These are phyloP conservation scores for Myochromella boudieri DNA, from an alignment of 768 basidiomycete species.

Conservation along the genomic window DNA sequence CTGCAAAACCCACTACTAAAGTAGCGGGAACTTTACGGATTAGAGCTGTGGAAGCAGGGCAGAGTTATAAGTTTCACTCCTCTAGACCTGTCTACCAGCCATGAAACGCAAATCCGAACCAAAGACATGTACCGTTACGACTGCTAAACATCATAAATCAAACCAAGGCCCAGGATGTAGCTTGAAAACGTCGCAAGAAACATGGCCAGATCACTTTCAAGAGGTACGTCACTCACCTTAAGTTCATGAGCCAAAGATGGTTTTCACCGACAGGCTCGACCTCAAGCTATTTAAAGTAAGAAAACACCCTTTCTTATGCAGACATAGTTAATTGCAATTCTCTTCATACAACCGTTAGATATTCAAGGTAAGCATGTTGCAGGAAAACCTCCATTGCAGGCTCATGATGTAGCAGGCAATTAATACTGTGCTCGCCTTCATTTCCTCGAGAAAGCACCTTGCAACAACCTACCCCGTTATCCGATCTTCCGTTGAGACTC, in stretches of 20 bases:
- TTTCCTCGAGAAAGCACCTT: slow-evolving; percentile 77
- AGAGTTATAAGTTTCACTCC: too few species aligned
- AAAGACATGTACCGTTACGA: background rate
- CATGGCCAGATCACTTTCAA: slow-evolving; percentile 68
- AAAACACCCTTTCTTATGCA: slow-evolving; percentile 15
- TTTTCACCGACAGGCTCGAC: background rate
- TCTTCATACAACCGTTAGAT: slow-evolving; percentile 30
- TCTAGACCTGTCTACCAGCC: too few species aligned
- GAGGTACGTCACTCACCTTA: slow-evolving; percentile 36
- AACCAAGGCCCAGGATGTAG: slow-evolving; percentile 2
- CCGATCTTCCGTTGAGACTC: slow-evolving; percentile 74
- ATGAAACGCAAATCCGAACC: slow-evolving; percentile 16
- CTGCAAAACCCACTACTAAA: too few species aligned
- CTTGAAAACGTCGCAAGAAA: slow-evolving; percentile 6
- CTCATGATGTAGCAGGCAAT: slow-evolving; percentile 55
- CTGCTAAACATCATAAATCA: slow-evolving; percentile 4
- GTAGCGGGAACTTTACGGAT: too few species aligned
- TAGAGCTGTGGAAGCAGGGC: too few species aligned
- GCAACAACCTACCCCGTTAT: slow-evolving; percentile 79
- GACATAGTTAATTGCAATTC: background rate
- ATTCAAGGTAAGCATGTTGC: slow-evolving; percentile 7
- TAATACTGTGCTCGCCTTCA: slow-evolving; percentile 87
- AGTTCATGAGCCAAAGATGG: slow-evolving; percentile 1
- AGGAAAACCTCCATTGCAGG: too few species aligned
- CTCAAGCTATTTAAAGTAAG: slow-evolving; percentile 61